These are phyloP conservation scores for Lichtheimia corymbifera DNA, from an alignment of 371 early-diverging fungal species.

Conservation along the genomic window DNA sequence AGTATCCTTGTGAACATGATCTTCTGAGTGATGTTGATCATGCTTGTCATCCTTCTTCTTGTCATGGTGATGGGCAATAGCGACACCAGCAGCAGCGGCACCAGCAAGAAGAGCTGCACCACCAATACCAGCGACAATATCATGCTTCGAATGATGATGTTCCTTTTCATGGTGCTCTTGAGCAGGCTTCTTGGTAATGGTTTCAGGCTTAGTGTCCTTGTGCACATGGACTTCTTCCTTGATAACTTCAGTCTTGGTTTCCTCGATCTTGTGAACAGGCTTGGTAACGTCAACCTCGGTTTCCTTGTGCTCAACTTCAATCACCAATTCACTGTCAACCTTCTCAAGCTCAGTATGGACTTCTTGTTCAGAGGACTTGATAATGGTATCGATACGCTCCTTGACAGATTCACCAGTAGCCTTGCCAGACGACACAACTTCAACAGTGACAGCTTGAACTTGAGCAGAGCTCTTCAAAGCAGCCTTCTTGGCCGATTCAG, in stretches of 20 bases:
- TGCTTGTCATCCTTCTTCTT: background rate
- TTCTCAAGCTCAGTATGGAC: conserved; percentile 2
- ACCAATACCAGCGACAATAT: background rate
- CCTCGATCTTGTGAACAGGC: background rate
- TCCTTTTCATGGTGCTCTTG: background rate
- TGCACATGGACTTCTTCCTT: background rate
- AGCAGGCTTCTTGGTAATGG: background rate
- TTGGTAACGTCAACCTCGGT: background rate
- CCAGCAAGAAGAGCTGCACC: too few species aligned
- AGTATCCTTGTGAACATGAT: background rate
- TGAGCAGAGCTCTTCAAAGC: background rate
- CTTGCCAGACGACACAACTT: background rate
- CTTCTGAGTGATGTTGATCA: background rate
- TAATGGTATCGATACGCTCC: background rate
- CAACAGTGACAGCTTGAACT: background rate
- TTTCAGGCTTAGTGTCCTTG: background rate
- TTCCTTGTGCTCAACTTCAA: background rate
- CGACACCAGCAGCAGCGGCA: background rate
- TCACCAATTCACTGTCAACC: background rate
- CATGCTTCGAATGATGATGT: background rate
- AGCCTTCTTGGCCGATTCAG: conserved; percentile 6
- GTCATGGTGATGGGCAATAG: background rate
- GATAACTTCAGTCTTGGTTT: background rate
- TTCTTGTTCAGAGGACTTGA: conserved; percentile 1
- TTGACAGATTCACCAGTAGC: background rate